These are phyloP conservation scores for Astragalus membranaceus DNA, from an alignment of 306 rosid genomes.

Conservation along the genomic window DNA sequence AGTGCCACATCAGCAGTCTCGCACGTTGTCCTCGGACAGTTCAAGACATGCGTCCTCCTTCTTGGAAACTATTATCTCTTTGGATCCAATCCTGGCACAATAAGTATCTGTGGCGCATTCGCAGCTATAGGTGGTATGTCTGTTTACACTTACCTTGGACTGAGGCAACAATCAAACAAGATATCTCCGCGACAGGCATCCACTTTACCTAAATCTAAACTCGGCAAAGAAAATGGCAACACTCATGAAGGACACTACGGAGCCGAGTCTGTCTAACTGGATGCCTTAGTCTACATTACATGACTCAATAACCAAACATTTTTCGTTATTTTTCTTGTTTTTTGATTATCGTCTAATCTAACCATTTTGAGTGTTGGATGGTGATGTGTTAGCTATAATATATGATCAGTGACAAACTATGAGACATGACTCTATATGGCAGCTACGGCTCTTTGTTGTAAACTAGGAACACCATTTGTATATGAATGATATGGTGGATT, in stretches of 20 bases:
- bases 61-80: constrained; percentile 82
- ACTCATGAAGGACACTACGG: constrained; percentile 49
- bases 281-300: not conserved
- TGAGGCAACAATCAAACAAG: constrained; percentile 52
- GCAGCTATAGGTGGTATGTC: constrained; percentile 87
- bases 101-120: constrained; percentile 77
- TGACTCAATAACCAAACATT: constrained; percentile 23
- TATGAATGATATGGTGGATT: constrained; percentile 26
- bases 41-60: constrained; percentile 89
- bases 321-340: constrained; percentile 10
- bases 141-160: constrained; percentile 72
- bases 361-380: constrained; percentile 22
- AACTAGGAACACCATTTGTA: constrained; percentile 32
- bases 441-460: not conserved
- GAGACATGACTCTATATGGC: not conserved
- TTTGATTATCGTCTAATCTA: constrained; percentile 29
- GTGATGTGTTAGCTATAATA: constrained; percentile 11
- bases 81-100: constrained; percentile 75
- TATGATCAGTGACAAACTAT: not conserved
- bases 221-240: constrained; percentile 68
- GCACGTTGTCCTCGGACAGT: constrained; percentile 95
- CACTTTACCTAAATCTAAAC: constrained; percentile 60
- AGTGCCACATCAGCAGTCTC: constrained; percentile 92
- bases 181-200: constrained; percentile 52
- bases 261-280: constrained; percentile 62